Conservation (phyloP, 2,329 filamentous ascomycete species). For the Aspergillus pseudoglaucus region DNA sequence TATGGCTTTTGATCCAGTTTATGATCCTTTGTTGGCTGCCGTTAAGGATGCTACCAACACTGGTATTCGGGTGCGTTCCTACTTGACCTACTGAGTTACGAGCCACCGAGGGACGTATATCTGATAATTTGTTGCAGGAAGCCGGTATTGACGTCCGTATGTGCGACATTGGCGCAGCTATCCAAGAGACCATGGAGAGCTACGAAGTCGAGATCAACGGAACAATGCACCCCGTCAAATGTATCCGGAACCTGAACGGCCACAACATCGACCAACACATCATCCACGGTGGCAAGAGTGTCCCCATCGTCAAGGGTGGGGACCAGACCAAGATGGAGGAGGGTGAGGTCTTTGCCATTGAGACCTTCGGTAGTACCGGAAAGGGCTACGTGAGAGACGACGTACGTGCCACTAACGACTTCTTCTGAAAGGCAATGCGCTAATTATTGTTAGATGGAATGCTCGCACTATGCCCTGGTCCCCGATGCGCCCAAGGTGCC, state of each 20-base stretch:
- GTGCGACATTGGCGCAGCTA: conserved; percentile 72
- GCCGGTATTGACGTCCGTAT: conserved; percentile 89
- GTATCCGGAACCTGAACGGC: conserved; percentile 79
- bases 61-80: conserved; percentile 56
- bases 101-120: background rate
- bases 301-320: conserved; percentile 83
- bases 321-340: conserved; percentile 97
- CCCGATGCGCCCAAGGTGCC: conserved; percentile 68
- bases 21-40: conserved; percentile 60
- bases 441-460: conserved; percentile 53
- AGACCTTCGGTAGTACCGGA: conserved; percentile 91
- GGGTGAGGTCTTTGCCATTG: conserved; percentile 89
- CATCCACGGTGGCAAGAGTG: conserved; percentile 86
- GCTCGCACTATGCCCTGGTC: conserved; percentile 78
- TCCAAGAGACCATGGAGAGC: conserved; percentile 90
- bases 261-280: conserved; percentile 85
- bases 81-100: background rate
- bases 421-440: background rate
- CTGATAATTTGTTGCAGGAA: conserved; percentile 47
- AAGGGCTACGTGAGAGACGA: conserved; percentile 83
- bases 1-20: conserved; percentile 60
- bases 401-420: conserved; percentile 42
- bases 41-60: conserved; percentile 65
- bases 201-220: conserved; percentile 82
- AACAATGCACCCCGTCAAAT: conserved; percentile 70